A percentile compares a stretch with the other conserved stretches of the same genome.
phyloP scores from a whole-genome alignment of 83 land plant species.

The Larix sibirica region DNA sequence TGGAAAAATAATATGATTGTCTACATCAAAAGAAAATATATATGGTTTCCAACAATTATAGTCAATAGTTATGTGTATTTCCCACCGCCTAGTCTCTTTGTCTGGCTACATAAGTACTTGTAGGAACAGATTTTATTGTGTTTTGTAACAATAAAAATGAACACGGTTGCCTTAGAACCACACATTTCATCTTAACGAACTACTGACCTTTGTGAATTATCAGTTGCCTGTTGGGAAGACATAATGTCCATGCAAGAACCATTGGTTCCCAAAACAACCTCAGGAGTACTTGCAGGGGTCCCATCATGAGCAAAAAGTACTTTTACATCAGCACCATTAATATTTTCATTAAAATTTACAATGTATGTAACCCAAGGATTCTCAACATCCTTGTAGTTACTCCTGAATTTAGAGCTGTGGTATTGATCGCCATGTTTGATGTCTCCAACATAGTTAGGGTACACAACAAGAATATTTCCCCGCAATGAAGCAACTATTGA shows the following conservation, averaged over 20 bases:
- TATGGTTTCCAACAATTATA: background rate
- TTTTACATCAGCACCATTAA: background rate
- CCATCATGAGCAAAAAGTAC: constrained; percentile 17
- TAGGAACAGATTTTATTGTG: background rate
- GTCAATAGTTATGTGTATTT: background rate
- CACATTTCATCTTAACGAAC: background rate
- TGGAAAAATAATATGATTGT: background rate
- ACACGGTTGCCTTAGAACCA: background rate
- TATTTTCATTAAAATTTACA: constrained; percentile 6
- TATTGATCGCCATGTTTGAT: background rate
- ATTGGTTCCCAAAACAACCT: background rate
- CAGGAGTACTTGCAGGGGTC: background rate
- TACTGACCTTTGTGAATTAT: background rate
- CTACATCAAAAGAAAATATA: background rate
- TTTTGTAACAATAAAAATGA: background rate
- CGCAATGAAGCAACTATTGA: background rate
- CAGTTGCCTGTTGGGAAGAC: background rate
- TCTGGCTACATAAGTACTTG: background rate
- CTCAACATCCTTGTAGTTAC: constrained; percentile 1
- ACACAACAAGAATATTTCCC: constrained; percentile 7
- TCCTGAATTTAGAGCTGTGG: no score
- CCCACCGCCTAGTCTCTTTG: background rate
- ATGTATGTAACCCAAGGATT: background rate
- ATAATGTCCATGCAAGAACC: background rate
- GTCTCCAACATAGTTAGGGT: background rate